Evolutionary conservation across 345 rosid genomes (phyloP).

Genomic region (Eucalyptus polyanthemos): DNA sequence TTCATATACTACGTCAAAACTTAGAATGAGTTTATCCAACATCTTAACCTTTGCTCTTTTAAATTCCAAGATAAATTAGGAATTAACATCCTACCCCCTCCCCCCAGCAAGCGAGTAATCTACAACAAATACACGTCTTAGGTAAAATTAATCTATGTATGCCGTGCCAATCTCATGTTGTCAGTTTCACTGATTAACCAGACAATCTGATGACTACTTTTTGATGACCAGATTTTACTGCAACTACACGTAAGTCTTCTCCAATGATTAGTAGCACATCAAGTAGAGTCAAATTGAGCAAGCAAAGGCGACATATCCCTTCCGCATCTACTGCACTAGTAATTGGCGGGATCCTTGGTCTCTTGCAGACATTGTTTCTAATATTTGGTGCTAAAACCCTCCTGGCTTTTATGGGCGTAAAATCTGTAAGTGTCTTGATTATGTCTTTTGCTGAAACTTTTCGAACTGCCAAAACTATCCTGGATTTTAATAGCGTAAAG

Average conservation of each 20-base stretch:
- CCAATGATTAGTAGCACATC: not conserved
- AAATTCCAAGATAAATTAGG: not conserved
- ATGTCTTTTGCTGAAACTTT: not conserved
- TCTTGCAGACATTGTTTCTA: conserved; percentile 64
- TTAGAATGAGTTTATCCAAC: not conserved
- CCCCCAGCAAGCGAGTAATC: not conserved
- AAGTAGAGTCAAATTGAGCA: not conserved
- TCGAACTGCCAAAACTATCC: not conserved
- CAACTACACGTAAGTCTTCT: conserved; percentile 4
- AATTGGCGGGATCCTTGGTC: conserved; percentile 58
- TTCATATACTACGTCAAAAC: not conserved
- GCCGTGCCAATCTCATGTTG: not conserved
- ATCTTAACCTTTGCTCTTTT: not conserved
- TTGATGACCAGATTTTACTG: not conserved
- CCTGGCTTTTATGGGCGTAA: conserved; percentile 65
- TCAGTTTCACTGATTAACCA: not conserved
- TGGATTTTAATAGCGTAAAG: conserved; percentile 30
- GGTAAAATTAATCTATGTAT: too few species aligned
- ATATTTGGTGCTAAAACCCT: conserved; percentile 53
- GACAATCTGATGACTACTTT: not conserved
- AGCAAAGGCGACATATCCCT: conserved; percentile 37
- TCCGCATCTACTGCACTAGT: conserved; percentile 86
- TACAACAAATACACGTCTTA: not conserved
- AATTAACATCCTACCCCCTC: too few species aligned
- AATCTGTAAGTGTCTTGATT: conserved; percentile 57